Base-by-base conservation (phyloP, 148 eudicot species). In the Limonium bicolor region DNA sequence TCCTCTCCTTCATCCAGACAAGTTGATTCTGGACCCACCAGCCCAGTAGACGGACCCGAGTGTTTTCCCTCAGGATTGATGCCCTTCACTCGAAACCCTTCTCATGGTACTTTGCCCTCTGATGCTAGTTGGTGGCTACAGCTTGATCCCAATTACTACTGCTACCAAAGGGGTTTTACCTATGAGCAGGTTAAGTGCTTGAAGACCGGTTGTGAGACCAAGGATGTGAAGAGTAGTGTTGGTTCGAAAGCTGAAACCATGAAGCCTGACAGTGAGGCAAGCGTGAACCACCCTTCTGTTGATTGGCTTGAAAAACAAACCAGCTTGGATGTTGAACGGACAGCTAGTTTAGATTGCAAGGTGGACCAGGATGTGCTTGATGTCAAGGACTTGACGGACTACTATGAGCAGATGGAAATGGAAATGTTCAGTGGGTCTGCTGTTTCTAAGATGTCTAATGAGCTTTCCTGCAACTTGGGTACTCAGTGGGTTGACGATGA, bases 81-180 rank as follows among this genome's bases (percentile, higher is more conserved):
- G 61, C 84, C 87, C 48, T 71, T 52, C 25, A 68, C 55, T 31
- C 36, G 51, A 28, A 68, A 62, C 33, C 60, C 71, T 27, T 64
- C 83, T 13, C 60, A 55, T 67, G 65, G 74, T 33, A 72, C 66
- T 45, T 63, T 86, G 41, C 75, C 93, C 5, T 79, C 82, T 12
- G 92, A 78, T 49, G 62, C 84, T 36, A 78, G 61, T 49, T 86
- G 96, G 96, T 81, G 96, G 96, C 70, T 86, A 41, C 87, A 78
- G 24, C 44, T 63, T 58, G 74, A 73, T 40, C 77, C 80, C 14
- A 64, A 61, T 53, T 50, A 73, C 44, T 68, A 68, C 20, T n/a
- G n/a, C n/a, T 58, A 48, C 36, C 82, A 64, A 33, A 68, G 55
- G 30, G 62, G 64, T 46, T 45, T 62, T 31, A 50, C 60, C 13